Percentiles rank a stretch among this genome's conserved stretches.
Conservation (phyloP, 768 basidiomycete species). For the Lentinus brumalis region DNA sequence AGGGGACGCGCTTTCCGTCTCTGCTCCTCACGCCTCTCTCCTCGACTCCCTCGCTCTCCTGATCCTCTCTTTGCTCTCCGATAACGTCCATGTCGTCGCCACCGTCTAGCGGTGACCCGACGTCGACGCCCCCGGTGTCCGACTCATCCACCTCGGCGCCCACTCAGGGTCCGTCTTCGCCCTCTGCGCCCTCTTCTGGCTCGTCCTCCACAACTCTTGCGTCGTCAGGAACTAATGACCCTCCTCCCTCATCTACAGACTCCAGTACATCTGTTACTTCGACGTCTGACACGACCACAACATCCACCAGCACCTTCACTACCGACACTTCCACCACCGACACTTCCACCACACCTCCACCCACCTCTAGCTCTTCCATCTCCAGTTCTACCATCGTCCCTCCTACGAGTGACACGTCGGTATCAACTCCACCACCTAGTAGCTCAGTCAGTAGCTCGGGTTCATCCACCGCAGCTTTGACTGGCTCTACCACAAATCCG, state of each 20-base stretch:
- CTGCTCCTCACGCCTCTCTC: slow-evolving; percentile 1
- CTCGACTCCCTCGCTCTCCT: neutral
- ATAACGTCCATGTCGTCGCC: slow-evolving; percentile 18
- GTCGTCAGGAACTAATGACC: neutral
- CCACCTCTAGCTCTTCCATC: slow-evolving; percentile 1
- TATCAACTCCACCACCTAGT: neutral
- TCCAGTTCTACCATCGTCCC: neutral
- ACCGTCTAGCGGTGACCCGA: neutral
- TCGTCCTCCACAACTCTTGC: neutral
- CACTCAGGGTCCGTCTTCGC: slow-evolving; percentile 8
- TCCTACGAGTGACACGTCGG: slow-evolving; percentile 3
- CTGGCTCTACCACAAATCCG: slow-evolving; percentile 1
- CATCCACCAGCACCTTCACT: slow-evolving; percentile 12
- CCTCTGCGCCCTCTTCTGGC: slow-evolving; percentile 6
- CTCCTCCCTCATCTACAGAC: neutral
- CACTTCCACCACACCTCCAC: slow-evolving; percentile 4
- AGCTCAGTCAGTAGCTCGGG: neutral
- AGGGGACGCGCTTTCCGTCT: neutral
- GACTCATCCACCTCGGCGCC: slow-evolving; percentile 5
- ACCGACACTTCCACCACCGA: slow-evolving; percentile 9
- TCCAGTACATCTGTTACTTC: no score
- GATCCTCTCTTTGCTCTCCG: slow-evolving; percentile 1
- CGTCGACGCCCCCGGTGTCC: slow-evolving; percentile 1
- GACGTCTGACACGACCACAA: slow-evolving; percentile 5
- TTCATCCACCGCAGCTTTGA: neutral